Base-by-base conservation (phyloP, 306 rosid genomes). In the Quercus berberidifolia region DNA sequence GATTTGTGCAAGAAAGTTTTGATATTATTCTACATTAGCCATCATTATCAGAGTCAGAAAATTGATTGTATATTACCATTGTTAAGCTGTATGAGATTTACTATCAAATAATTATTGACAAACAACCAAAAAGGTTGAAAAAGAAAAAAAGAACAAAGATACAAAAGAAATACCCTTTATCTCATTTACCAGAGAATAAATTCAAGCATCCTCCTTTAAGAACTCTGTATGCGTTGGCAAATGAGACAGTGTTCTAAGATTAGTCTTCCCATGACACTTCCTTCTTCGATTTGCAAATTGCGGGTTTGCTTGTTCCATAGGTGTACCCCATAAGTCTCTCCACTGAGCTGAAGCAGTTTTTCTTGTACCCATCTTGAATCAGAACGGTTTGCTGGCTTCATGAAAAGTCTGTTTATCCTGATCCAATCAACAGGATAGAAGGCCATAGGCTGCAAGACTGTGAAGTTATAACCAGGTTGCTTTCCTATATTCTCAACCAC, bases 291-390 rank as follows among this genome's bases (percentile, higher is more conserved):
- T 9, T 19, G 12, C 78, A 86, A 80, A 30, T 77, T 73, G 73
- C 87, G 86, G 67, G 94, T 93, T n/a, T 89, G 86, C 80, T 79
- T 90, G 76, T 93, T 91, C 96, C 98, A 93, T 1, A 93, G 80
- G 85, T 92, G 96, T 28, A 92, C 80, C 43, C 93, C 99, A 73
- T 83, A 93, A 71, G 86, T 76, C 68, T 89, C 83, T 8, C 69
- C 54, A 12, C 81, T 77, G 2, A 95, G 89, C 84, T 92, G 89
- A 73, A 20, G 75, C 54, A 89, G 21, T 83, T 85, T 86, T 0
- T 82, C 91, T 30, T 77, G 79, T 30, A 89, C 87, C 98, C 96
- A 92, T 82, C 73, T 83, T 3, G 80, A 80, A 64, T 84, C 81
- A 46, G 59, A 77, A 7, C 43, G 55, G 68, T 74, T 80, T 78